Evolutionary conservation across 2,329 filamentous ascomycete genomes (phyloP).

Genomic region (Ophiostoma angusticollis): DNA sequence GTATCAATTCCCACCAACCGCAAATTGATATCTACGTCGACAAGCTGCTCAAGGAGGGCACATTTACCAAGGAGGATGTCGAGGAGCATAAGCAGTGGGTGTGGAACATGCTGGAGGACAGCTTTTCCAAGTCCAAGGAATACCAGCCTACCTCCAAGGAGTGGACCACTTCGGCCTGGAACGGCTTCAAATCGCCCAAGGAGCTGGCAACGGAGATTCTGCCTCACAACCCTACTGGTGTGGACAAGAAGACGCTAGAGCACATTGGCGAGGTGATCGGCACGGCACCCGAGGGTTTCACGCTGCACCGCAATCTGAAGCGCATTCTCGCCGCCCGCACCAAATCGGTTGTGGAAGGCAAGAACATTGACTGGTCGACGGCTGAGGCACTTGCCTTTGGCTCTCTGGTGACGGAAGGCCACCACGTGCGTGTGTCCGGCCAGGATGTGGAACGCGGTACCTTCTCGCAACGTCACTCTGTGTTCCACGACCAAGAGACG

Average conservation of each 20-base stretch:
- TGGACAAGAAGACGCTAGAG: constrained; percentile 59
- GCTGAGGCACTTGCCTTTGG: constrained; percentile 94
- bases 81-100: constrained; percentile 99
- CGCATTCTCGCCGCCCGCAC: constrained; percentile 82
- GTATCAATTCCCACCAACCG: constrained; percentile 70
- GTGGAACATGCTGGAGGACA: constrained; percentile 97
- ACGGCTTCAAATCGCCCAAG: constrained; percentile 98
- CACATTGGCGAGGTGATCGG: constrained; percentile 76
- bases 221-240: constrained; percentile 77
- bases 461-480: constrained; percentile 94
- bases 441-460: constrained; percentile 99
- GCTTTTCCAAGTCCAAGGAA: constrained; percentile 93
- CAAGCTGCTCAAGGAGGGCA: constrained; percentile 81
- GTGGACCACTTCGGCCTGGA: constrained; percentile 98
- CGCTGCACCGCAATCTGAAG: constrained; percentile 88
- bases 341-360: constrained; percentile 83
- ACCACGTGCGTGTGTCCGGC: constrained; percentile 93
- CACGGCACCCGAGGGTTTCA: constrained; percentile 69
- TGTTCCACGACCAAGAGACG: constrained; percentile 93
- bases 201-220: constrained; percentile 90
- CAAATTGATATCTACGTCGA: constrained; percentile 87
- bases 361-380: constrained; percentile 95
- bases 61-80: constrained; percentile 93
- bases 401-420: constrained; percentile 77
- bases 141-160: constrained; percentile 95